Percentiles rank a stretch among this genome's conserved stretches.
These are phyloP conservation scores for Escovopsis sp. DNA, from an alignment of 2,329 filamentous ascomycete genomes.

Conservation along the genomic window DNA sequence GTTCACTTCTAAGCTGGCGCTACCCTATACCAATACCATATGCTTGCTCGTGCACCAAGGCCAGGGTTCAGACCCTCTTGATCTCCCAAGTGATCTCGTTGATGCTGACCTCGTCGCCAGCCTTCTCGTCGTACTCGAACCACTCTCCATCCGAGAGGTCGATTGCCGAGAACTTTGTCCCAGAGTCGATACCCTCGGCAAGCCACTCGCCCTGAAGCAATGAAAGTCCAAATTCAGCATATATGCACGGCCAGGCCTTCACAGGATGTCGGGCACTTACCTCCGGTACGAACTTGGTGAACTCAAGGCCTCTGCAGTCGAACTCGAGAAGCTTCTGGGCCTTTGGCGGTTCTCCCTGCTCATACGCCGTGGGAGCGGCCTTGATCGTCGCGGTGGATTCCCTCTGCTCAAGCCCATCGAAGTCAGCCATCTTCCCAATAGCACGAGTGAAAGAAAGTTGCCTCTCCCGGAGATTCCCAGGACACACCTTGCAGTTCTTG, in stretches of 20 bases:
- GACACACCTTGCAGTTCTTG: constrained; percentile 81
- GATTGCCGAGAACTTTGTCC: constrained; percentile 65
- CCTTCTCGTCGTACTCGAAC: constrained; percentile 97
- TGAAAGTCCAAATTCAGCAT: neutral
- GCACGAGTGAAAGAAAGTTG: too few species aligned
- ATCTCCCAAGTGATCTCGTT: constrained; percentile 83
- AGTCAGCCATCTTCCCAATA: neutral
- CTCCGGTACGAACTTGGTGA: constrained; percentile 79
- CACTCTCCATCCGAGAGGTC: constrained; percentile 84
- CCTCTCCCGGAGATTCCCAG: neutral
- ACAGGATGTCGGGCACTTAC: constrained; percentile 27
- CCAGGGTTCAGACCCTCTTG: constrained; percentile 40
- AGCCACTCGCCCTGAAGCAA: constrained; percentile 66
- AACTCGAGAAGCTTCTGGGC: constrained; percentile 71
- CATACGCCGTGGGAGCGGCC: constrained; percentile 55
- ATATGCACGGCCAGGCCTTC: too few species aligned
- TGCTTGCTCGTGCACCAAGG: neutral
- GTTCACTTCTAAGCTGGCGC: too few species aligned
- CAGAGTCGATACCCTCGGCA: constrained; percentile 65
- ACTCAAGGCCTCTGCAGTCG: constrained; percentile 88
- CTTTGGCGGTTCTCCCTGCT: constrained; percentile 56
- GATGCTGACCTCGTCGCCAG: constrained; percentile 80
- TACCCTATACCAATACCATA: neutral
- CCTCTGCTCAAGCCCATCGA: constrained; percentile 33
- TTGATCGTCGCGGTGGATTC: constrained; percentile 79